These are phyloP conservation scores for Pseudocohnilembus persalinus DNA, from an alignment of 169 alveolate genomes.

Conservation along the genomic window DNA sequence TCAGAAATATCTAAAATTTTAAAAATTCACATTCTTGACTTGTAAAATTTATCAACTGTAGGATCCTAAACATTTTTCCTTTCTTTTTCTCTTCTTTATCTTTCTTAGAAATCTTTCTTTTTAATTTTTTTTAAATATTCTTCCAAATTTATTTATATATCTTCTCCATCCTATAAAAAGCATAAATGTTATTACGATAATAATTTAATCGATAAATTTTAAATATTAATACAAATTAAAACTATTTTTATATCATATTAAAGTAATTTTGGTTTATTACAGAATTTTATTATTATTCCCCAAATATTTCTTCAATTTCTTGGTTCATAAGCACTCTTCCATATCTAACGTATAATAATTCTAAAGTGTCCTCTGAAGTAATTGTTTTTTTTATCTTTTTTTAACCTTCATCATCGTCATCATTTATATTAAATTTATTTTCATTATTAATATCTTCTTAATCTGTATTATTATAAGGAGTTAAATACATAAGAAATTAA, in stretches of 20 bases:
- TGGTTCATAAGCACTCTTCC: constrained; percentile 86
- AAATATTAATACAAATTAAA: too few species aligned
- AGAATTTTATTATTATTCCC: constrained; percentile 69
- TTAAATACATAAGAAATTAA: constrained; percentile 91
- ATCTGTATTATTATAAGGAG: constrained; percentile 48
- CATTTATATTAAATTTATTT: too few species aligned
- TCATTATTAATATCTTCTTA: too few species aligned
- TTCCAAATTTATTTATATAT: constrained; percentile 68
- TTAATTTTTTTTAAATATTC: constrained; percentile 77
- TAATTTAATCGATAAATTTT: background rate
- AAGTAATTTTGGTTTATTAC: too few species aligned
- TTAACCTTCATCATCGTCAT: background rate
- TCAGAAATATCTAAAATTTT: too few species aligned
- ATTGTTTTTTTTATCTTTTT: constrained; percentile 68
- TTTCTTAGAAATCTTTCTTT: constrained; percentile 58
- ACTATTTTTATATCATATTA: too few species aligned
- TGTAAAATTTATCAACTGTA: background rate
- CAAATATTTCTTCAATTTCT: constrained; percentile 90
- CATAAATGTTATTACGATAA: too few species aligned
- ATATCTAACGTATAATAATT: constrained; percentile 89
- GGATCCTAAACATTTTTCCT: constrained; percentile 19
- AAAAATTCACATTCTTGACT: too few species aligned
- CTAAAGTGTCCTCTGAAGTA: constrained; percentile 91
- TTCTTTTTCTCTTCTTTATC: constrained; percentile 52
- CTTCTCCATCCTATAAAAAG: constrained; percentile 67